Evolutionary conservation across 2,329 filamentous ascomycete genomes (phyloP), one percentile per base, ranked within the genome.

Genomic region (Botrytis galanthina): DNA sequence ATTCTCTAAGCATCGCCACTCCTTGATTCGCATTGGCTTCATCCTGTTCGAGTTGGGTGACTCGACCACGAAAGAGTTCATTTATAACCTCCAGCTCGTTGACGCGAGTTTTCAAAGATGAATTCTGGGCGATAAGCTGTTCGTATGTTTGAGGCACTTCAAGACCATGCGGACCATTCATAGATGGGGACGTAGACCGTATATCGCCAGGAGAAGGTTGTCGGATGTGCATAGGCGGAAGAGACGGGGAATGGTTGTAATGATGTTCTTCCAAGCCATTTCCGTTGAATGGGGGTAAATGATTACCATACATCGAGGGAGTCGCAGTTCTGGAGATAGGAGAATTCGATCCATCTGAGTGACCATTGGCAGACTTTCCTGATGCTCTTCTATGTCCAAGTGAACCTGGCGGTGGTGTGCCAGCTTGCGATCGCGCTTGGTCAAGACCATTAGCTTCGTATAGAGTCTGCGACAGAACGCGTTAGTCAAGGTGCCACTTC

Each of bases 71-170:
- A 82, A 94, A 94, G 62, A 95, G 85, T 80, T 93, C 92, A 79
- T 95, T 98, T 85, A 99, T 98, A 70, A 99, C 89, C 81, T 99
- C 96, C 37, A 99, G 87, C 82, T 99, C 96, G 78, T 92, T 96
- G 48, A 99, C 95, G 60, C 96, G 91, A 0, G 96, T 99, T 84
- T 97, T 97, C n/a, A 98, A 86, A 69, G 91, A 92, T 8, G 93
- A 93, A 82, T 97, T 97, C 75, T 91, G 89, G 2, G 92, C 91
- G 70, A 94, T 85, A 37, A 97, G 87, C 75, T 93, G 91, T 80
- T 97, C 93, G 81, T 93, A 94, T 4, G 91, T 92, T 80, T 94
- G 92, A 0, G 92, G 89, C 7, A 89, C 86, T 74, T 95, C 93
- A 73, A 91, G 85, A 76, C 90, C 87, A 66, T 91, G 90, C 74